These are phyloP conservation scores for Penicillium antarcticum DNA, from an alignment of 495 filamentous ascomycete species.

Conservation along the genomic window DNA sequence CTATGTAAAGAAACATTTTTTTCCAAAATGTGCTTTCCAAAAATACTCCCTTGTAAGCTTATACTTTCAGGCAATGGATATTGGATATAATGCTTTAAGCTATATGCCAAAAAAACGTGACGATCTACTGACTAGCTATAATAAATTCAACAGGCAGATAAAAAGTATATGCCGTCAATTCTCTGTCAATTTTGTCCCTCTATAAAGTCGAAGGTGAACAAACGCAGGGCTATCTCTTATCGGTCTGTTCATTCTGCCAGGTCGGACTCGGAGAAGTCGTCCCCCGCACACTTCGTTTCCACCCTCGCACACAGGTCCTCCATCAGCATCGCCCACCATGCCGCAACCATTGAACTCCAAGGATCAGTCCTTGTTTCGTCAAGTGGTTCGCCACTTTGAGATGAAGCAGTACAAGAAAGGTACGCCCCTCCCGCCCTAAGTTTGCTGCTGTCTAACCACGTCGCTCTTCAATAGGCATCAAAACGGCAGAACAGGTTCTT, in stretches of 20 bases:
- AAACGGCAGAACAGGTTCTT: constrained; percentile 90
- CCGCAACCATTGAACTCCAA: constrained; percentile 83
- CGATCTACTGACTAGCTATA: no score
- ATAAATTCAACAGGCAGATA: no score
- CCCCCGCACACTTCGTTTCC: constrained; percentile 45
- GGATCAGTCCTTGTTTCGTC: constrained; percentile 88
- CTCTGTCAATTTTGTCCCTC: no score
- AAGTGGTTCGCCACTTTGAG: constrained; percentile 93
- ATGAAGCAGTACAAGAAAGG: constrained; percentile 98
- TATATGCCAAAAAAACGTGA: no score
- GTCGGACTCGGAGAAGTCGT: constrained; percentile 31
- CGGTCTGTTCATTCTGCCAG: constrained; percentile 24
- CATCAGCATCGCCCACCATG: constrained; percentile 51
- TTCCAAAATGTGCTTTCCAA: no score
- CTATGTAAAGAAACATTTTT: no score
- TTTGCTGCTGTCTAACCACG: constrained; percentile 11
- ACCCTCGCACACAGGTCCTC: constrained; percentile 33
- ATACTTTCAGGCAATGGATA: no score
- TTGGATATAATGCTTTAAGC: no score
- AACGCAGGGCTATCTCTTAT: constrained; percentile 13
- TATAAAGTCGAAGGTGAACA: no score
- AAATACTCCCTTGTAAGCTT: no score
- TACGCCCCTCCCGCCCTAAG: constrained; percentile 11
- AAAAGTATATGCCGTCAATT: not conserved
- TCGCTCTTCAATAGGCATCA: constrained; percentile 60